Evolutionary conservation across 2,329 filamentous ascomycete genomes (phyloP).

Genomic region (Aphanocladium album): DNA sequence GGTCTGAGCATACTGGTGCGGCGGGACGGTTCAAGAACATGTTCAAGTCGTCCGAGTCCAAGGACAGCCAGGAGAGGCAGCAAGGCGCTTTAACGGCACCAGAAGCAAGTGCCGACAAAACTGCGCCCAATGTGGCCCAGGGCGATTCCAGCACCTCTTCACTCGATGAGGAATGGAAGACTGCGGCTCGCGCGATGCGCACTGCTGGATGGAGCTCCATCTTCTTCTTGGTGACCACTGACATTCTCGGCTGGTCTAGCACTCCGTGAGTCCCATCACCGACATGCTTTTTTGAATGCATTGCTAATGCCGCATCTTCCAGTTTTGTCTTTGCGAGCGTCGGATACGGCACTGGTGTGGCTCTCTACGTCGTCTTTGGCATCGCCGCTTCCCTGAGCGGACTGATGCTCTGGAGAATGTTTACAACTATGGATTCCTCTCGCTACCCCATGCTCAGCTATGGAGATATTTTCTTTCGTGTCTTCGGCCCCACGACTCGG

Average conservation of each 20-base stretch:
- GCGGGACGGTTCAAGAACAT: background rate
- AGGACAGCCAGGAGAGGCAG: background rate
- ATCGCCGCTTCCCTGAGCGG: conserved; percentile 34
- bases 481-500: conserved; percentile 38
- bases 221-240: conserved; percentile 46
- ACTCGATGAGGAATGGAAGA: conserved; percentile 36
- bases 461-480: conserved; percentile 42
- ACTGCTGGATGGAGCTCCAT: conserved; percentile 41
- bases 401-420: conserved; percentile 39
- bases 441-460: conserved; percentile 41
- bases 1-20: background rate
- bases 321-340: conserved; percentile 23
- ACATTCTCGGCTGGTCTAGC: conserved; percentile 40
- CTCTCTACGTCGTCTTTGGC: conserved; percentile 39
- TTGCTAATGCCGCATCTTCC: too few species aligned
- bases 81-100: background rate
- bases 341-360: conserved; percentile 39
- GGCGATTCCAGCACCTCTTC: conserved; percentile 12
- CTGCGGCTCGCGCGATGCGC: conserved; percentile 38
- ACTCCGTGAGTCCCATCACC: conserved; percentile 25
- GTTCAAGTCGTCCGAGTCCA: background rate
- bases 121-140: background rate
- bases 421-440: conserved; percentile 40
- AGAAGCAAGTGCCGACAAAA: background rate
- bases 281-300: background rate